phyloP scores from a whole-genome alignment of 805 yeast genomes.

The Priceomyces medius region DNA sequence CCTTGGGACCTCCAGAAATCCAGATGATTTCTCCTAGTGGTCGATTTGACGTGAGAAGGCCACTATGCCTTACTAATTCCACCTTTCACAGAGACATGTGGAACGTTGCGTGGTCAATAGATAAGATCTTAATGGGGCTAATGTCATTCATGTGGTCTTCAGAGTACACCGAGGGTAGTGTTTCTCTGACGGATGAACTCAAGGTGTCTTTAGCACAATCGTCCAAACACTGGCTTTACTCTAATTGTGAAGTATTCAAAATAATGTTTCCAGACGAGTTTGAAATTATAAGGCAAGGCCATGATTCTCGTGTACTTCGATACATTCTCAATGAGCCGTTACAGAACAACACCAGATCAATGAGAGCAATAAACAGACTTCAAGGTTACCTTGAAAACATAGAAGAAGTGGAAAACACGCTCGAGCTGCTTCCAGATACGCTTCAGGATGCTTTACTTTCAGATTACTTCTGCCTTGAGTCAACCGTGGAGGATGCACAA shows the following conservation, averaged over 20 bases:
- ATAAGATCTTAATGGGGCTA: slow-evolving; percentile 15
- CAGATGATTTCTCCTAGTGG: slow-evolving; percentile 19
- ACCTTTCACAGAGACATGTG: slow-evolving; percentile 15
- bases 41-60: slow-evolving; percentile 9
- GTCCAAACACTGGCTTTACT: slow-evolving; percentile 14
- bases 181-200: neutral
- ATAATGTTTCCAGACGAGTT: slow-evolving; percentile 14
- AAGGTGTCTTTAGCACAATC: slow-evolving; percentile 4
- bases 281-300: slow-evolving; percentile 6
- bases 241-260: slow-evolving; percentile 12
- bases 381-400: neutral
- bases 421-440: neutral
- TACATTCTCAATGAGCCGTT: slow-evolving; percentile 9
- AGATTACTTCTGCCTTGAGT: neutral
- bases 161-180: slow-evolving; percentile 13
- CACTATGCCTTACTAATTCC: slow-evolving; percentile 15
- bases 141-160: slow-evolving; percentile 15
- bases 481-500: slow-evolving; percentile 1
- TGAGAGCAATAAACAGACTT: neutral
- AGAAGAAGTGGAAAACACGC: neutral
- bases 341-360: neutral
- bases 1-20: slow-evolving; percentile 17
- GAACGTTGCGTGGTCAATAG: slow-evolving; percentile 17
- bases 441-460: neutral
- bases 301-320: neutral